Evolutionary conservation across 306 rosid genomes (phyloP).

Genomic region (Luffa acutangula): DNA sequence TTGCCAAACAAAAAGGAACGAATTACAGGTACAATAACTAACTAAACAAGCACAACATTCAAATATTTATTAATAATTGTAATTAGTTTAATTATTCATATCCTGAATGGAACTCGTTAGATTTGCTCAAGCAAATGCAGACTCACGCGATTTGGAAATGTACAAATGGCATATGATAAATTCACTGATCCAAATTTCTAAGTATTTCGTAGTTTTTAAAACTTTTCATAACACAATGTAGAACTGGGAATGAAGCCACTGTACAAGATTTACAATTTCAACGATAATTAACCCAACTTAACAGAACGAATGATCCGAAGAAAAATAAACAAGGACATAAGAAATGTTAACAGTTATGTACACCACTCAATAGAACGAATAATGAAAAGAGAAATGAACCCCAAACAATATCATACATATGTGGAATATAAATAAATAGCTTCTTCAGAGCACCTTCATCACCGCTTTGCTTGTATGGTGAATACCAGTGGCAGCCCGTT

Average conservation of each 20-base stretch:
- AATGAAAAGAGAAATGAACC: not conserved
- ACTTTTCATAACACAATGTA: not conserved
- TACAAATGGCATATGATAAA: not conserved
- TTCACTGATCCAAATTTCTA: not conserved
- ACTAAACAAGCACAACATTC: no score
- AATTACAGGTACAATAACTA: no score
- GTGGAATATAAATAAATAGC: not conserved
- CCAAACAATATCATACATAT: not conserved
- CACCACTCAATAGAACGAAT: not conserved
- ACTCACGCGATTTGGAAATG: no score
- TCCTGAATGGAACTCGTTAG: not conserved
- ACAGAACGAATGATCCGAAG: not conserved
- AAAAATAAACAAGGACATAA: not conserved
- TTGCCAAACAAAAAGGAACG: no score
- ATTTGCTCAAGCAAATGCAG: no score
- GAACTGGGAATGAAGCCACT: not conserved
- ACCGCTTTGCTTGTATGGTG: slow-evolving; percentile 53
- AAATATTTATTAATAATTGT: not conserved
- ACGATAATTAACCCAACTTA: not conserved
- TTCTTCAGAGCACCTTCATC: slow-evolving; percentile 45
- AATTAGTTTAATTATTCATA: not conserved
- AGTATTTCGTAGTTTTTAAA: not conserved
- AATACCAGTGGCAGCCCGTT: slow-evolving; percentile 59
- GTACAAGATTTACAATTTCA: slow-evolving; percentile 5
- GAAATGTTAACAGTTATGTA: not conserved